Conservation (phyloP, 2,329 filamentous ascomycete genomes). For the Apiospora phragmitis region DNA sequence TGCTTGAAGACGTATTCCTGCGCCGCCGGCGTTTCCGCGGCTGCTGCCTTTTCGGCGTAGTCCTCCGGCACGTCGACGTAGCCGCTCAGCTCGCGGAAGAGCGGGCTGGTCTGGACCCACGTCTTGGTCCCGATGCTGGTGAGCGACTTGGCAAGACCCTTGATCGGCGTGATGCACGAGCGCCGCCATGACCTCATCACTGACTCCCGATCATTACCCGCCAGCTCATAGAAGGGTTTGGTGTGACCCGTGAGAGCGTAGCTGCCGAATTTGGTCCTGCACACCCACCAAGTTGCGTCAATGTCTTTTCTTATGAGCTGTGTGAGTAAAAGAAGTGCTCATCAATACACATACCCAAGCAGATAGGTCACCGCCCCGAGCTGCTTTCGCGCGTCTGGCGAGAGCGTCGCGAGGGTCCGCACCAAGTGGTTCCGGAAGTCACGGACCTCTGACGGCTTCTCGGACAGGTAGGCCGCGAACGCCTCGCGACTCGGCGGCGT, state of each 20-base stretch:
- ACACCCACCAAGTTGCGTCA: not conserved
- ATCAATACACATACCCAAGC: not conserved
- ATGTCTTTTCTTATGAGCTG: too few species aligned
- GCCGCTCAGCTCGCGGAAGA: conserved; percentile 43
- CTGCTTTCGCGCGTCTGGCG: conserved; percentile 5
- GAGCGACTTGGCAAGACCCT: conserved; percentile 44
- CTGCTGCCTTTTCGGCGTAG: conserved; percentile 16
- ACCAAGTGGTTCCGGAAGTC: conserved; percentile 43
- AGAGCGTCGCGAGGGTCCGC: conserved; percentile 20
- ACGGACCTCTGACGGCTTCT: conserved; percentile 41
- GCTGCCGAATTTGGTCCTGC: conserved; percentile 51
- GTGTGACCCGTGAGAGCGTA: conserved; percentile 53
- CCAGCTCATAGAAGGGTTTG: conserved; percentile 49
- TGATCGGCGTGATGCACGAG: conserved; percentile 47
- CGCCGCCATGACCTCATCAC: conserved; percentile 50
- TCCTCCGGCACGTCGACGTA: conserved; percentile 44
- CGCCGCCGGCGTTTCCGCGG: conserved; percentile 31
- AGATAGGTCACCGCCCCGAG: conserved; percentile 9
- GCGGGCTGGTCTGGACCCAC: conserved; percentile 47
- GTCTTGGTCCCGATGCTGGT: conserved; percentile 42
- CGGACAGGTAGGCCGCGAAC: conserved; percentile 39
- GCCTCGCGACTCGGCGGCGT: conserved; percentile 24
- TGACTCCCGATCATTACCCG: conserved; percentile 45
- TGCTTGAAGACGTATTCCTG: conserved; percentile 48
- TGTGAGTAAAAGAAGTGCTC: too few species aligned